phyloP scores from a whole-genome alignment of 148 eudicot genomes.

The Cornus controversa region DNA sequence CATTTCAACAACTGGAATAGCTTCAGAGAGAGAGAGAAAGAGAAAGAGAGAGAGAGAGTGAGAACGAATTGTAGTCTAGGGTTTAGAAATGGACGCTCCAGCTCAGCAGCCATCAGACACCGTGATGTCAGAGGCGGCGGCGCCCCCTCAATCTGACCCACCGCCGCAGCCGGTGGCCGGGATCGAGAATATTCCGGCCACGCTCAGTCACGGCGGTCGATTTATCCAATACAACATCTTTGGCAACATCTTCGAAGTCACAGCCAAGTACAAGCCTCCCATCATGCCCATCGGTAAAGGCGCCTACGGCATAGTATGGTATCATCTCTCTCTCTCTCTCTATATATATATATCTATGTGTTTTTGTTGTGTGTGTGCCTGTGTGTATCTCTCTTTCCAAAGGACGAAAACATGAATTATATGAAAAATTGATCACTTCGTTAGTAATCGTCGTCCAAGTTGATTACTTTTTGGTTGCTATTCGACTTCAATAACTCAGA shows the following conservation, averaged over 20 bases:
- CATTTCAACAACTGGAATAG: neutral
- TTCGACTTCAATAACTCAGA: too few relatives aligned
- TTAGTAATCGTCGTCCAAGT: too few relatives aligned
- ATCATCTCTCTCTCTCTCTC: neutral
- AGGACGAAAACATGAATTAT: too few relatives aligned
- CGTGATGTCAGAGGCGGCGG: constrained; percentile 63
- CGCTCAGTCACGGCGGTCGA: constrained; percentile 69
- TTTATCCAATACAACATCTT: constrained; percentile 88
- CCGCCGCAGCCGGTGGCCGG: constrained; percentile 25
- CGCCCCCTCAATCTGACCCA: constrained; percentile 16
- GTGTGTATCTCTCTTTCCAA: neutral
- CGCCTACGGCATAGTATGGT: constrained; percentile 99
- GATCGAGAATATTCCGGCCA: constrained; percentile 68
- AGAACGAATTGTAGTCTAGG: neutral
- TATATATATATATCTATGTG: neutral
- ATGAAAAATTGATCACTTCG: too few relatives aligned
- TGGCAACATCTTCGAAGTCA: constrained; percentile 88
- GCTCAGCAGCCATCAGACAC: constrained; percentile 62
- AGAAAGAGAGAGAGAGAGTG: neutral
- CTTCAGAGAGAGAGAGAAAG: neutral
- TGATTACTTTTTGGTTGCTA: too few relatives aligned
- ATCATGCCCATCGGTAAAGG: constrained; percentile 98
- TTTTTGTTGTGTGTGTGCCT: neutral
- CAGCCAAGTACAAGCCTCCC: constrained; percentile 86
- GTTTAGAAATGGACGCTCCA: constrained; percentile 39